These are phyloP conservation scores for Coniochaeta ligniaria DNA, from an alignment of 2,329 filamentous ascomycete species.

Conservation along the genomic window DNA sequence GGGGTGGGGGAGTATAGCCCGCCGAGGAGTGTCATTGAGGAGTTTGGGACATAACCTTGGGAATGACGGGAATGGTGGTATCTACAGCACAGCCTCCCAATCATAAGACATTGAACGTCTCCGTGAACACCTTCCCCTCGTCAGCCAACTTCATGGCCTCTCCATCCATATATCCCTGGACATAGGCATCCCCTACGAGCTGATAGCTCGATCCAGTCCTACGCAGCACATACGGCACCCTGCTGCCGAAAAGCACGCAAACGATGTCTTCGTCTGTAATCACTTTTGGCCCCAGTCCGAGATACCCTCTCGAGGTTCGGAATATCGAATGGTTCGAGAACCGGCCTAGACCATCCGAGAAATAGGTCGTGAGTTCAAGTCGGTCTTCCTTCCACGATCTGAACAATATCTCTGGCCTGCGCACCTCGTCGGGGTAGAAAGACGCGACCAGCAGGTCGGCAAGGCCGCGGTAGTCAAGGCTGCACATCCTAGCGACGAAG, in stretches of 20 bases:
- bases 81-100: too few species aligned
- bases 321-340: not conserved
- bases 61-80: not conserved
- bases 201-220: not conserved
- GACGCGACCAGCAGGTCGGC: not conserved
- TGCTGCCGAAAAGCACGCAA: not conserved
- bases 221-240: not conserved
- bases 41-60: constrained; percentile 2
- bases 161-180: not conserved
- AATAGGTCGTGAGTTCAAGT: too few species aligned
- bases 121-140: not conserved
- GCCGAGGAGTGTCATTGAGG: constrained; percentile 8
- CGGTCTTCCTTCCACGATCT: not conserved
- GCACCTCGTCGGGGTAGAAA: not conserved
- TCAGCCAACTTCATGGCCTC: not conserved
- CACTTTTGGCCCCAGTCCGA: not conserved
- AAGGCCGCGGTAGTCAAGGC: not conserved
- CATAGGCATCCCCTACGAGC: not conserved
- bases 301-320: not conserved
- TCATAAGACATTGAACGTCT: not conserved
- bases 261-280: not conserved
- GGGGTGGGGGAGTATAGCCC: not conserved
- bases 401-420: not conserved
- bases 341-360: not conserved
- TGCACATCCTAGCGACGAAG: not conserved